Evolutionary conservation across 2,329 filamentous ascomycete genomes (phyloP), one percentile per base, ranked within the genome.

Genomic region (Arthroderma uncinatum): DNA sequence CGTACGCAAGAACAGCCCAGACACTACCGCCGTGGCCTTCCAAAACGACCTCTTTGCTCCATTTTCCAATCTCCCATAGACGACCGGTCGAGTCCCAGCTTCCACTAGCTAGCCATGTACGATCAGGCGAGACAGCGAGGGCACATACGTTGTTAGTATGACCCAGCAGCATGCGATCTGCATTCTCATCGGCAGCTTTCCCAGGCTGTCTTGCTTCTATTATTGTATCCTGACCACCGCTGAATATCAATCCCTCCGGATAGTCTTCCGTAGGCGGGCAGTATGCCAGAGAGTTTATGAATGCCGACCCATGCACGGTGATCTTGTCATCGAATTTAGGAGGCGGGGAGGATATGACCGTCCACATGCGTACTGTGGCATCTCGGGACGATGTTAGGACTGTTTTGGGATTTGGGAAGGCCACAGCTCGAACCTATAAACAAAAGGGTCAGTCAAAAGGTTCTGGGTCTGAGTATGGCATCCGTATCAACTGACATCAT

Each of bases 51-150:
- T 87, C 82, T 8, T 82, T 82, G 67, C 94, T 89, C 88, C 92
- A 96, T 63, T 86, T 90, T 40, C 82, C 82, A n/a, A 93, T 76
- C 61, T 79, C 80, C 93, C 93, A 98, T 55, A 97, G 75, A 56
- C 89, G 85, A 28, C 89, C 91, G 62, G 90, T 86, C 30, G 82
- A 82, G 71, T 98, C 93, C 93, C 93, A 98, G 65, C 91, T 88
- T 33, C 92, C 93, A 62, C 92, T 97, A 50, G 96, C 84, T 40
- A 97, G 78, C 69, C 83, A 88, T 48, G 76, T 81, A 1, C 85
- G 86, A 59, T 84, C 80, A 0, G 85, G 81, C 54, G 85, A 85
- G 14, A 89, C 84, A 65, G 95, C 89, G 47, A 98, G 74, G 7
- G 91, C 81, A 70, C 92, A 96, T 48, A 98, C 84, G 65, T 97